phyloP scores from a whole-genome alignment of 164 flowering plant genomes.

The Vitis vinifera region ASM3070453v1 NC_081808.1:5990501-5991000 shows the following conservation, averaged over 20 bases:
- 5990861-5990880: conserved; percentile 29
- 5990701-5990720: too few relatives aligned
- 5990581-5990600: conserved; percentile 28
- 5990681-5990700: too few relatives aligned
- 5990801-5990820: conserved; percentile 3
- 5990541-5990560: conserved; percentile 38
- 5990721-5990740: too few relatives aligned
- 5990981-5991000: too few relatives aligned
- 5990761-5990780: too few relatives aligned
- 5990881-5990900: conserved; percentile 19
- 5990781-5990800: not conserved
- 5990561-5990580: conserved; percentile 23
- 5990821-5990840: conserved; percentile 7
- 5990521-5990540: conserved; percentile 23
- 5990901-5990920: not conserved
- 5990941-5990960: too few relatives aligned
- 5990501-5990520: conserved; percentile 10
- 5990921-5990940: conserved; percentile 12
- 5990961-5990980: too few relatives aligned
- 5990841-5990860: conserved; percentile 18
- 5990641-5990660: not conserved
- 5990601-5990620: not conserved
- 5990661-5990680: not conserved
- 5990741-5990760: not conserved
- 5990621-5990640: not conserved